Evolutionary conservation across 2,329 filamentous ascomycete species (phyloP), one percentile per base, ranked within the genome.

Genomic region (Fusarium avenaceum): DNA sequence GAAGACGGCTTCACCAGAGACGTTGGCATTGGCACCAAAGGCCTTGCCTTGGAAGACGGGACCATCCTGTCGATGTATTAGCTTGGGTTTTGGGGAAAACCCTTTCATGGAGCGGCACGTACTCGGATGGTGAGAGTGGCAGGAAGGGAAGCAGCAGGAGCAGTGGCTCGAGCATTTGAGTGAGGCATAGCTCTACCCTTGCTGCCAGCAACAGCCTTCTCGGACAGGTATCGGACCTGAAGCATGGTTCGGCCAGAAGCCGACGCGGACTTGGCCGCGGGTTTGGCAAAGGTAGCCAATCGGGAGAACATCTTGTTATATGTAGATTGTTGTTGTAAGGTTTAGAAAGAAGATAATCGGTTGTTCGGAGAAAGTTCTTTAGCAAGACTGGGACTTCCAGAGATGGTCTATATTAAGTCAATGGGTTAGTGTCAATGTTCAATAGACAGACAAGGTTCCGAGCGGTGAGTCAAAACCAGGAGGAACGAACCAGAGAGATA

Each of bases 1-100:
- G 86, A 99, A 99, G 79, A 98, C 96, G 45, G 96, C 96, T 85
- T 99, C 96, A 74, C 96, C 96, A 68, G 94, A 97, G 78, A 98
- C 92, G 86, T 97, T 99, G 80, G 92, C 89, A 80, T 96, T 96
- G 77, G 96, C 96, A 75, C 96, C 96, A 75, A 98, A 99, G 62
- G 95, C 97, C 79, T 92, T 97, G 78, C 96, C 96, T 75, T 93
- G 92, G 85, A 97, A 98, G 77, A 98, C 91, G 44, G 96, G 96
- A 65, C 96, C 96, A 83, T 97, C 93, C 89, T 94, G 76, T 33
- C 22, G 33, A 53, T 45, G 44, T n/a, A 42, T 73, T 48, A 72
- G 69, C 42, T 32, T 32, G 11, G 19, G 13, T 11, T 14, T 28
- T 19, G 8, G 20, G 20, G 7, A 11, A 7, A 20, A 17, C 33